phyloP scores from a whole-genome alignment of 129 eudicot species.

The Lactuca saligna region DNA sequence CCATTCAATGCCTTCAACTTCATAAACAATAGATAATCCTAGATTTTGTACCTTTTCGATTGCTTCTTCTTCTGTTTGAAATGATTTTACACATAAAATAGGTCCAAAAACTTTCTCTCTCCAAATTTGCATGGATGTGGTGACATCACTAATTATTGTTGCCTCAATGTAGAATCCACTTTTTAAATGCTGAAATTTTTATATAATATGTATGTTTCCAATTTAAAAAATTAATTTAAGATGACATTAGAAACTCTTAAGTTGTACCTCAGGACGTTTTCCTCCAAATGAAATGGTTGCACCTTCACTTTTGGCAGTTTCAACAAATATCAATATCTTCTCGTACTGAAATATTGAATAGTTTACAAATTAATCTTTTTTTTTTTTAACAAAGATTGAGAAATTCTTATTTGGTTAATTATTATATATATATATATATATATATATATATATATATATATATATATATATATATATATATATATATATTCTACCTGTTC shows the following conservation, averaged over 20 bases:
- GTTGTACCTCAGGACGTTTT: constrained; percentile 77
- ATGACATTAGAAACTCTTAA: background rate
- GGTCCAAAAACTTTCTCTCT: constrained; percentile 98
- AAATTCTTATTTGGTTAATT: background rate
- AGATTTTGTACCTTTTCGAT: no score
- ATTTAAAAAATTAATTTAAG: background rate
- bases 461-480: no score
- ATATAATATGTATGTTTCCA: background rate
- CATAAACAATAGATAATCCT: no score
- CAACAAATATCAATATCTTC: constrained; percentile 74
- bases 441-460: no score
- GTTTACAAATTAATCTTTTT: background rate
- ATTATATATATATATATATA: no score
- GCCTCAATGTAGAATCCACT: constrained; percentile 79
- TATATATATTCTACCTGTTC: constrained; percentile 60
- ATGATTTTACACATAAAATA: constrained; percentile 88
- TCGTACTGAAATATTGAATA: constrained; percentile 56
- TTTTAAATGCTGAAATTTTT: constrained; percentile 54
- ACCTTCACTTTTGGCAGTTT: constrained; percentile 92
- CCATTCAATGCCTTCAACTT: no score
- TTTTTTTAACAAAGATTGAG: background rate
- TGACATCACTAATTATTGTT: constrained; percentile 74
- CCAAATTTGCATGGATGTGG: constrained; percentile 97
- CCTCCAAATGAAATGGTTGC: constrained; percentile 90
- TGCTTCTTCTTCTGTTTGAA: constrained; percentile 88